Percentiles rank a stretch among this genome's conserved stretches.
Evolutionary conservation across 306 rosid genomes (phyloP).

Genomic region (Fragaria nilgerrensis): DNA sequence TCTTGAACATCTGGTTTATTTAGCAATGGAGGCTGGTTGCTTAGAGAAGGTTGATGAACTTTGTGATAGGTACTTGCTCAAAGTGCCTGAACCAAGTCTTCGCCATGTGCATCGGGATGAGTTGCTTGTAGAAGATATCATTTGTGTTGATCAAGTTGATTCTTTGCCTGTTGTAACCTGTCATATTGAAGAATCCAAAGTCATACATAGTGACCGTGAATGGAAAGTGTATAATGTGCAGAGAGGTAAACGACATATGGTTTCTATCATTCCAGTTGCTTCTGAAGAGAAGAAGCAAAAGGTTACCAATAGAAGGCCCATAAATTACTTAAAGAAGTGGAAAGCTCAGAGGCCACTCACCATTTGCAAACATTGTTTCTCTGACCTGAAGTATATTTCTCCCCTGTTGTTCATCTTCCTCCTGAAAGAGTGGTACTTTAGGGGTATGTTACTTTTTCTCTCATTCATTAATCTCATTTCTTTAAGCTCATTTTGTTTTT

Average conservation of each 20-base stretch:
- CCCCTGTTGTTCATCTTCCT: background rate
- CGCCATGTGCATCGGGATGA: slow-evolving; percentile 61
- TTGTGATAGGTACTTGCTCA: slow-evolving; percentile 66
- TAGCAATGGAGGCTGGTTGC: slow-evolving; percentile 99
- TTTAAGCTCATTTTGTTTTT: background rate
- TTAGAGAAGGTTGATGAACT: slow-evolving; percentile 81
- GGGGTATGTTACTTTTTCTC: background rate
- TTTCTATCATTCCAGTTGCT: slow-evolving; percentile 91
- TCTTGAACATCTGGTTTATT: slow-evolving; percentile 86
- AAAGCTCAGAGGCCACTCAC: background rate
- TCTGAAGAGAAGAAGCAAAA: slow-evolving; percentile 57
- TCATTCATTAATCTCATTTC: background rate
- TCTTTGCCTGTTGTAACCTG: slow-evolving; percentile 54
- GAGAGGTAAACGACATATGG: slow-evolving; percentile 75
- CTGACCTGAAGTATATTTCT: background rate
- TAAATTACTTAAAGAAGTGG: background rate
- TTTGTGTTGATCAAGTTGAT: slow-evolving; percentile 75
- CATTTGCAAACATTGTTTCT: background rate
- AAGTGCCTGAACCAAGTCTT: slow-evolving; percentile 58
- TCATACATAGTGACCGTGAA: slow-evolving; percentile 85
- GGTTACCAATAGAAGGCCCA: background rate
- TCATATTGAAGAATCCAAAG: slow-evolving; percentile 66
- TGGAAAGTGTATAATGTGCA: slow-evolving; percentile 82
- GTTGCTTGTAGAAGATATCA: slow-evolving; percentile 45
- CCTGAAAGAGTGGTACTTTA: background rate